Conservation (phyloP, 805 yeast genomes). For the Candida tibetensis region DNA sequence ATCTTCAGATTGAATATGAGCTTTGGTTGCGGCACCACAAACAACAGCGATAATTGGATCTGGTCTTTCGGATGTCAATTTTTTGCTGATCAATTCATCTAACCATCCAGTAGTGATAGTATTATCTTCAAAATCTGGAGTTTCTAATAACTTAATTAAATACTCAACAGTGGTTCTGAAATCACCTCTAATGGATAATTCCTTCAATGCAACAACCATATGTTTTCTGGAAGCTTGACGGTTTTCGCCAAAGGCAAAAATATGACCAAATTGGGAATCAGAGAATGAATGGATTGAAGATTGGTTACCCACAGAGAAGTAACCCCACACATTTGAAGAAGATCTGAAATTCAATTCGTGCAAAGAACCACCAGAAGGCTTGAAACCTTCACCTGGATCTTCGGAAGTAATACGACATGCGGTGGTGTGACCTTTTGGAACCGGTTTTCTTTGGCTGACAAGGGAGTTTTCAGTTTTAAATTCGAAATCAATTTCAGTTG, state of each 20-base stretch:
- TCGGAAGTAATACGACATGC: constrained; percentile 99
- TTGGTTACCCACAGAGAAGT: constrained; percentile 93
- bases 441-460: constrained; percentile 84
- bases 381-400: constrained; percentile 99
- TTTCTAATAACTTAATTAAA: constrained; percentile 88
- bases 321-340: constrained; percentile 98
- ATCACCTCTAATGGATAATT: constrained; percentile 95
- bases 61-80: constrained; percentile 95
- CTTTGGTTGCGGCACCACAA: constrained; percentile 98
- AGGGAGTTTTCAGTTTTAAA: constrained; percentile 71
- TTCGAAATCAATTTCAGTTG: constrained; percentile 87
- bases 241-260: constrained; percentile 97
- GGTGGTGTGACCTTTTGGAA: constrained; percentile 97
- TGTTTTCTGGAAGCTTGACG: constrained; percentile 97
- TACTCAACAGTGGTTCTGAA: constrained; percentile 98
- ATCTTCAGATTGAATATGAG: constrained; percentile 74
- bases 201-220: constrained; percentile 98
- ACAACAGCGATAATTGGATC: constrained; percentile 86
- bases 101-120: constrained; percentile 99
- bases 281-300: constrained; percentile 97
- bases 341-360: constrained; percentile 97
- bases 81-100: constrained; percentile 90
- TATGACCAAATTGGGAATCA: constrained; percentile 98
- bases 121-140: constrained; percentile 94
- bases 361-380: constrained; percentile 95